These are phyloP conservation scores for Trichoderma atroviride DNA, from an alignment of 2,329 filamentous ascomycete genomes.

Conservation along the genomic window DNA sequence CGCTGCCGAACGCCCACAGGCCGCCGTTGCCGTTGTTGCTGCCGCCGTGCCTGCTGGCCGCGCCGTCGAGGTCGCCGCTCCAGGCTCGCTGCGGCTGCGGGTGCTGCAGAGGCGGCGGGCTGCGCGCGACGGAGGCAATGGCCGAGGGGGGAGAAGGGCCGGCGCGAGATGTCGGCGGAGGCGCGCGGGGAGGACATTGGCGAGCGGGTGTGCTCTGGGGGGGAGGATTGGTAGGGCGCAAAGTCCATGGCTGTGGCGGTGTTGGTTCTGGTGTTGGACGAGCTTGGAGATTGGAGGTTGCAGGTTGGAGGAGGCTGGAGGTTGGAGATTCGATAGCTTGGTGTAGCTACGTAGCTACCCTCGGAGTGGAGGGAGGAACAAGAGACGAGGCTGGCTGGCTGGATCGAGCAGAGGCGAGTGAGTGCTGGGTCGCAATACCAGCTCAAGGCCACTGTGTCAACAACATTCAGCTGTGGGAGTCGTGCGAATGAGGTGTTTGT, in stretches of 20 bases:
- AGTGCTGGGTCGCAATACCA: background rate
- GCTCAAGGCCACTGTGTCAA: background rate
- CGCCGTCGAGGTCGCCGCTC: slow-evolving; percentile 45
- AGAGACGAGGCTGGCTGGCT: background rate
- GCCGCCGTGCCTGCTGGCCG: slow-evolving; percentile 36
- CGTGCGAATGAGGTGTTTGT: background rate
- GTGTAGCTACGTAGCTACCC: background rate
- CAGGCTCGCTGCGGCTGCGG: slow-evolving; percentile 62
- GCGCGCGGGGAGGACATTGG: slow-evolving; percentile 61
- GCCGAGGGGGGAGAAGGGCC: slow-evolving; percentile 55
- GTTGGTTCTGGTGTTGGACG: background rate
- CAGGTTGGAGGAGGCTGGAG: background rate
- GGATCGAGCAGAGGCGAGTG: background rate
- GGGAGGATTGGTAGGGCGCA: slow-evolving; percentile 92
- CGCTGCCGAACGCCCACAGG: slow-evolving; percentile 22
- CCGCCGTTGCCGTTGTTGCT: slow-evolving; percentile 27
- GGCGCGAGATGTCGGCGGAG: slow-evolving; percentile 59
- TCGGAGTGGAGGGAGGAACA: background rate
- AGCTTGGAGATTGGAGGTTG: background rate
- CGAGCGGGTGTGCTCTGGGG: slow-evolving; percentile 82
- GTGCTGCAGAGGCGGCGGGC: slow-evolving; percentile 47
- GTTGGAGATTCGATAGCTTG: background rate
- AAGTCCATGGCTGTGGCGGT: slow-evolving; percentile 71
- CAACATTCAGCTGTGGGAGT: background rate
- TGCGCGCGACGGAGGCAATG: slow-evolving; percentile 44